Conservation (phyloP, 139 green algal species). For the Zygnema cylindricum region DNA sequence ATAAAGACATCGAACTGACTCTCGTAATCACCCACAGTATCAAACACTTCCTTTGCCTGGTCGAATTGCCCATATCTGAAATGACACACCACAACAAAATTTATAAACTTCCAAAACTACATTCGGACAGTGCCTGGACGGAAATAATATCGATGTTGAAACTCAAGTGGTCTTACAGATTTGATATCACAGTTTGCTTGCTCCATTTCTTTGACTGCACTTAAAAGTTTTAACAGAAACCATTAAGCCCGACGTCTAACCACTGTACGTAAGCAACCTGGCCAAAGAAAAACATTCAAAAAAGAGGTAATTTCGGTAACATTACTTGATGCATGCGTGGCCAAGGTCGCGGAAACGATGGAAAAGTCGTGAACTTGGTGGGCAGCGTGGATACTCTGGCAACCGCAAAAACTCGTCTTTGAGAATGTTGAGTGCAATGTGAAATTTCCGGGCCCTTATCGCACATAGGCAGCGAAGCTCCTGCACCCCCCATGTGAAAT, state of each 20-base stretch:
- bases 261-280: no score
- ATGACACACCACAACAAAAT: no score
- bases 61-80: constrained; percentile 61
- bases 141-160: no score
- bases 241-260: no score
- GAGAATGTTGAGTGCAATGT: constrained; percentile 41
- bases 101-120: no score
- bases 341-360: constrained; percentile 50
- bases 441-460: constrained; percentile 39
- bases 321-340: constrained; percentile 48
- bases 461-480: constrained; percentile 48
- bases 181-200: no score
- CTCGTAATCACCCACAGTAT: constrained; percentile 46
- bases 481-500: constrained; percentile 17
- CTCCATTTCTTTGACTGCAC: no score
- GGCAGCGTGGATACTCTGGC: constrained; percentile 50
- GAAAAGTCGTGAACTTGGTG: constrained; percentile 36
- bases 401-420: constrained; percentile 52
- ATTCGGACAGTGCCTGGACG: no score
- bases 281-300: no score
- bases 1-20: constrained; percentile 56
- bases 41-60: constrained; percentile 43
- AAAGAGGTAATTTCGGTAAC: no score
- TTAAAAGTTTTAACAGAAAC: no score
- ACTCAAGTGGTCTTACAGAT: no score